Conservation (phyloP, 441 rosid genomes). For the Arabidopsis hybrid region DNA sequence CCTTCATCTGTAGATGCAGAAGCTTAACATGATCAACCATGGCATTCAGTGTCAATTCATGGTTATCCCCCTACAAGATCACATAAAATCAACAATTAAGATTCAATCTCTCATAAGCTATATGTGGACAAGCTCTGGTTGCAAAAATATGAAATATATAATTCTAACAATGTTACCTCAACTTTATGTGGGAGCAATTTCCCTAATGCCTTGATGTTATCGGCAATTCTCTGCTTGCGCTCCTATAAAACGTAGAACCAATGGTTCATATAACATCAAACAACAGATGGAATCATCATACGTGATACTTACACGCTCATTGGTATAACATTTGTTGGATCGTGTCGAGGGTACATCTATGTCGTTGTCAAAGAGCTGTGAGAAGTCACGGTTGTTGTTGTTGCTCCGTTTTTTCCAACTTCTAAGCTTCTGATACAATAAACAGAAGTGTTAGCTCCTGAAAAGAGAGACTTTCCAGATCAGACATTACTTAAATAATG, state of each 20-base stretch:
- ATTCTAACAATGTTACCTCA: constrained; percentile 46
- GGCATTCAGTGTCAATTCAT: constrained; percentile 50
- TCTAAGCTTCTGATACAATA: constrained; percentile 40
- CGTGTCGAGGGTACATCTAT: constrained; percentile 9
- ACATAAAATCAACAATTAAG: constrained; percentile 9
- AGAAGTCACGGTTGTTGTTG: constrained; percentile 16
- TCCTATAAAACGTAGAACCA: constrained; percentile 34
- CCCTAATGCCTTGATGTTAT: constrained; percentile 52
- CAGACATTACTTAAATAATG: constrained; percentile 15
- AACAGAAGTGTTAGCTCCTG: constrained; percentile 9
- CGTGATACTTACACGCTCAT: constrained; percentile 35
- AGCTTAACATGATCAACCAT: constrained; percentile 56
- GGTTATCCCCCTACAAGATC: constrained; percentile 47
- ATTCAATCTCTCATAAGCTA: neutral
- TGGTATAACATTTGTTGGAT: constrained; percentile 4
- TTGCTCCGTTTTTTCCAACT: constrained; percentile 31
- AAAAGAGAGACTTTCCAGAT: neutral
- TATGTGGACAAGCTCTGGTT: constrained; percentile 1
- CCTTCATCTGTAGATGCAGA: constrained; percentile 70
- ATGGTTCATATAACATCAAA: constrained; percentile 22
- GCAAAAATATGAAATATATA: neutral
- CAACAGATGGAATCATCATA: constrained; percentile 11
- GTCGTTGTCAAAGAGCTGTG: constrained; percentile 1
- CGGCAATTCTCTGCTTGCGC: constrained; percentile 53
- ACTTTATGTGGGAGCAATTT: constrained; percentile 56